Base-by-base conservation (phyloP, 1,284 basidiomycete genomes). In the Naganishia albida region DNA sequence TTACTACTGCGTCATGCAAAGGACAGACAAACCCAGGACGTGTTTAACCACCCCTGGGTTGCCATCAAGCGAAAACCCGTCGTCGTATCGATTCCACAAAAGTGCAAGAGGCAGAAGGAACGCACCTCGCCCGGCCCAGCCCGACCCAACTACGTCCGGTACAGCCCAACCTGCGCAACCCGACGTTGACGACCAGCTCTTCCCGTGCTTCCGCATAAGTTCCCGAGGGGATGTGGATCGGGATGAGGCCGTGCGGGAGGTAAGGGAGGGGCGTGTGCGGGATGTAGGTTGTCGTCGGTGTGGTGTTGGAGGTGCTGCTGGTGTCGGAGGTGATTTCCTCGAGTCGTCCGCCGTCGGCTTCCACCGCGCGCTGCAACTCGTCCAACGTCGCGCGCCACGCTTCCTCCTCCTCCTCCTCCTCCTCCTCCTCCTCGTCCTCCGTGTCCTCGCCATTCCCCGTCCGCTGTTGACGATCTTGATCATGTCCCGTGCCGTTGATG, bases 141-240 rank as follows among this genome's bases (percentile, higher is more conserved):
- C 52, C 53, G 4, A 67, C 55, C n/a, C 49, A 44, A 7, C 52
- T 57, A 8, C 66, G 55, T 2, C 63, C 63, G 18, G 26, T 42
- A 23, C 46, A 64, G 7, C 66, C 66, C 12, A 64, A 43, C 42
- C 66, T 51, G 20, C 53, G 18, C 50, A 67, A 50, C 39, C 64
- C 62, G 16, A 67, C 28, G 40, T 65, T 65, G 18, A 65, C 55
- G 4, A 25, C 59, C 18, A 65, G 46, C 15, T 49, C 46, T 46
- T 65, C 64, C 49, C 28, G 39, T 16, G 52, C 18, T n/a, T 65
- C 25, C 16, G 38, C 34, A 42, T 65, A 65, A n/a, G 44, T 49
- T 7, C 64, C 64, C 3, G 15, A 38, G 10, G 64, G 54, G 55
- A 65, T 43, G 26, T 26, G 54, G 23, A 65, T 65, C 25, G 54